Evolutionary conservation across 192 early-diverging fungal species (phyloP).

Genomic region (Funneliformis geosporum): DNA sequence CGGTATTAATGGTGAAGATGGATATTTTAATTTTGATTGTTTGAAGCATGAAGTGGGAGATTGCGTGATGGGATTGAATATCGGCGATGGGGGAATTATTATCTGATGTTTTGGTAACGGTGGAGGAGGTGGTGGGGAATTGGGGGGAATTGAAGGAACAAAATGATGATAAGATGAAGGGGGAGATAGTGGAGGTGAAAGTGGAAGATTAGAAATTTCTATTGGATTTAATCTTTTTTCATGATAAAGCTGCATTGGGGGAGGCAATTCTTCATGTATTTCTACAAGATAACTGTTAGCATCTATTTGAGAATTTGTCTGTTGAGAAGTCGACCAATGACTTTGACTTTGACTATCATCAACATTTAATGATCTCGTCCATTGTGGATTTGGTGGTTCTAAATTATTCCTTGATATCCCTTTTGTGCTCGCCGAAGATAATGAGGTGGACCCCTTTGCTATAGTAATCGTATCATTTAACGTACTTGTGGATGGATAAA

Average conservation of each 20-base stretch:
- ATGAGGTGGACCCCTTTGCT: not conserved
- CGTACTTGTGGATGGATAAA: constrained; percentile 24
- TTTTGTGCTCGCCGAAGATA: not conserved
- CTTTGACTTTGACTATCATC: not conserved
- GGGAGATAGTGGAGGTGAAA: constrained; percentile 11
- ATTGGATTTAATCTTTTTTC: not conserved
- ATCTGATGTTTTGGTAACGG: not conserved
- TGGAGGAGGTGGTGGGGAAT: not conserved
- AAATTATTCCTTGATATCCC: not conserved
- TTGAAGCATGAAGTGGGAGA: not conserved
- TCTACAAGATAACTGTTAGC: not conserved
- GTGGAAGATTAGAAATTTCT: not conserved
- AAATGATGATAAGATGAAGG: not conserved
- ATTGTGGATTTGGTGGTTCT: not conserved
- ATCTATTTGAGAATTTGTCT: not conserved
- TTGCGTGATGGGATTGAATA: not conserved
- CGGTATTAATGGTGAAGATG: constrained; percentile 1
- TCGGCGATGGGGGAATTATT: not conserved
- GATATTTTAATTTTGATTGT: constrained; percentile 7
- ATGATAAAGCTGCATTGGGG: not conserved
- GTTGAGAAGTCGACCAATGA: not conserved
- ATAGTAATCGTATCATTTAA: not conserved
- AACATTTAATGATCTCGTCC: not conserved
- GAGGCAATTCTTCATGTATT: not conserved
- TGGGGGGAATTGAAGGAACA: not conserved